Percentiles rank a stretch among this genome's conserved stretches.
Evolutionary conservation across 768 basidiomycete species (phyloP).

Genomic region (Rhodocollybia butyracea): DNA sequence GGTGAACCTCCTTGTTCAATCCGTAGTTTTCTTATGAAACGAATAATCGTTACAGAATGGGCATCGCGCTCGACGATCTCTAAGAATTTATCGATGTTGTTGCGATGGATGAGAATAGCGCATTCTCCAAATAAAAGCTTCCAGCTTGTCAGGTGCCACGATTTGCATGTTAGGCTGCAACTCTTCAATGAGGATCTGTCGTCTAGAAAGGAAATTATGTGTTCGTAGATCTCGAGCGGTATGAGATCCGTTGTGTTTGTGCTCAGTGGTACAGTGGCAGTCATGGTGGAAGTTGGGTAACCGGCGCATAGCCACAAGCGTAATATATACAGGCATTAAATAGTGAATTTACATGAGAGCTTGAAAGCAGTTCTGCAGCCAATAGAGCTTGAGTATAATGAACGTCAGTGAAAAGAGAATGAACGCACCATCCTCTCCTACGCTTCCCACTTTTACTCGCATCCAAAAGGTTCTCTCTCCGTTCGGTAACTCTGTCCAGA

Average conservation of each 20-base stretch:
- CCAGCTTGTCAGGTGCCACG: conserved; percentile 3
- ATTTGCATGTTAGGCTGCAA: conserved; percentile 1
- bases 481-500: conserved; percentile 67
- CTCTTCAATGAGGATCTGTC: neutral
- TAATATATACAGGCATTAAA: neutral
- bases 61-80: neutral
- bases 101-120: neutral
- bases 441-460: conserved; percentile 43
- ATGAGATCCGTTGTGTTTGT: neutral
- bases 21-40: neutral
- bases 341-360: too few species aligned
- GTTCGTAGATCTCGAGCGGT: conserved; percentile 1
- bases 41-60: conserved; percentile 1
- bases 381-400: too few species aligned
- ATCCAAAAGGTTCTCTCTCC: conserved; percentile 65
- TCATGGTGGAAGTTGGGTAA: neutral
- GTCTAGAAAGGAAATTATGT: conserved; percentile 1
- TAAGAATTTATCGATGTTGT: neutral
- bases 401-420: neutral
- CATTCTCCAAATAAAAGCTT: neutral
- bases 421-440: neutral
- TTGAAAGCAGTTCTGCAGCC: too few species aligned
- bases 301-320: neutral
- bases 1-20: conserved; percentile 5
- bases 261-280: neutral